Evolutionary conservation across 805 yeast species (phyloP), one percentile per base, ranked within the genome.

Genomic region (Dipodascus albidus): DNA sequence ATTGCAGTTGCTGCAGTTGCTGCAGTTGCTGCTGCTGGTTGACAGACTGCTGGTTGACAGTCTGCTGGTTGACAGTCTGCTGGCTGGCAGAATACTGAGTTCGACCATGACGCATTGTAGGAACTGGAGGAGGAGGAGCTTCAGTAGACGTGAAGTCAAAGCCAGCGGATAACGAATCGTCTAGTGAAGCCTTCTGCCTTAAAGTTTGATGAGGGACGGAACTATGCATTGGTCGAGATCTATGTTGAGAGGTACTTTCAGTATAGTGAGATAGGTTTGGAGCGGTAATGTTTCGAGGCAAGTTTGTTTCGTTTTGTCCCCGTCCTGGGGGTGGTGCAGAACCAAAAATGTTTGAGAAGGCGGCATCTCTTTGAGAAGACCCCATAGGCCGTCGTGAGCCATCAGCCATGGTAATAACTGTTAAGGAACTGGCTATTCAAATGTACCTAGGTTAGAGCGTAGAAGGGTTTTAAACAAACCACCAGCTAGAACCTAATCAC

Each of bases 311-410:
- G 47, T 47, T 23, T 21, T 44, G 60, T 17, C 58, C 50, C n/a
- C 65, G 62, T 3, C 66, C 67, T n/a, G 70, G 66, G 3, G 66
- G 66, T 41, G 69, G 70, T 6, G 63, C 64, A 23, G 63, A 57
- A 38, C 70, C 70, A 52, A 67, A 67, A 17, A 67, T 67, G 53
- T 67, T 64, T 27, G 64, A 60, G 51, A 67, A 67, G 20, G 67
- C 69, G 24, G 59, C 61, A 53, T 65, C 62, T 49, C 63, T 49
- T 31, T 57, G 57, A 19, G 52, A 35, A 35, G 50, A 17, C 27
- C 48, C 48, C 49, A 35, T 15, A 22, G 49, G 49, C 49, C 49
- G 23, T 23, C 49, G 14, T 6, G 31, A 22, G 4, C 49, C 49
- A 22, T 47, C 49, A 15, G 49, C 24, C 49, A 47, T 47, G 44